Conservation (phyloP, 2,329 filamentous ascomycete species). For the Talaromyces albobiverticillius region DNA sequence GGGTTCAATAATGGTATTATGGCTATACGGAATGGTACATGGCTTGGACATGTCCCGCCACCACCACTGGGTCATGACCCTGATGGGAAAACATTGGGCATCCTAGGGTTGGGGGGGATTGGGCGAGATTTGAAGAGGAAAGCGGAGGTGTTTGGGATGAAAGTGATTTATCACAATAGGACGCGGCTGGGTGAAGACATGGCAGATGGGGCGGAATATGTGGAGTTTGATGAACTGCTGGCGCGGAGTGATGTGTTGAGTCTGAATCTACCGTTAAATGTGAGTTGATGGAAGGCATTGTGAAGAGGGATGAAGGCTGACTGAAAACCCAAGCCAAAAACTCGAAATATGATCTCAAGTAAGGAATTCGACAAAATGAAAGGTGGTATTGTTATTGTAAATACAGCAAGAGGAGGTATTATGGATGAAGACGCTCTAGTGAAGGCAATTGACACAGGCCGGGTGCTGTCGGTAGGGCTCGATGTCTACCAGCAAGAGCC, state of each 20-base stretch:
- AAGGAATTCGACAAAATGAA: background rate
- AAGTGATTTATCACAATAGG: background rate
- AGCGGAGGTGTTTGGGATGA: background rate
- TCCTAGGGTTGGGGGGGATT: background rate
- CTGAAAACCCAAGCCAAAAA: too few relatives aligned
- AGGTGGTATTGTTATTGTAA: background rate
- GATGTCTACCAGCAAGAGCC: slow-evolving; percentile 1
- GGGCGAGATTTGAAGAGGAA: background rate
- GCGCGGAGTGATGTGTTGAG: background rate
- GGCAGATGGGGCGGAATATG: background rate
- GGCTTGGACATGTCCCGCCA: background rate
- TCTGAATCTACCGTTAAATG: background rate
- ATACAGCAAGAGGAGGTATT: background rate
- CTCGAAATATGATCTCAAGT: background rate
- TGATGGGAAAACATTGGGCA: background rate
- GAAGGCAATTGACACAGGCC: background rate
- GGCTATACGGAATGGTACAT: background rate
- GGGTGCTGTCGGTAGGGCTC: background rate
- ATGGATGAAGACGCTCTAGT: background rate
- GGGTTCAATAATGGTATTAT: slow-evolving; percentile 18
- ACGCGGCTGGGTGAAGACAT: background rate
- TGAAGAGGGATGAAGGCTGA: too few relatives aligned
- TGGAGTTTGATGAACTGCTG: background rate
- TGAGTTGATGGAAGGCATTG: too few relatives aligned
- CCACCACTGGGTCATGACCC: background rate